phyloP scores from a whole-genome alignment of 2,329 filamentous ascomycete genomes.

The Cadophora luteo-olivacea region DNA sequence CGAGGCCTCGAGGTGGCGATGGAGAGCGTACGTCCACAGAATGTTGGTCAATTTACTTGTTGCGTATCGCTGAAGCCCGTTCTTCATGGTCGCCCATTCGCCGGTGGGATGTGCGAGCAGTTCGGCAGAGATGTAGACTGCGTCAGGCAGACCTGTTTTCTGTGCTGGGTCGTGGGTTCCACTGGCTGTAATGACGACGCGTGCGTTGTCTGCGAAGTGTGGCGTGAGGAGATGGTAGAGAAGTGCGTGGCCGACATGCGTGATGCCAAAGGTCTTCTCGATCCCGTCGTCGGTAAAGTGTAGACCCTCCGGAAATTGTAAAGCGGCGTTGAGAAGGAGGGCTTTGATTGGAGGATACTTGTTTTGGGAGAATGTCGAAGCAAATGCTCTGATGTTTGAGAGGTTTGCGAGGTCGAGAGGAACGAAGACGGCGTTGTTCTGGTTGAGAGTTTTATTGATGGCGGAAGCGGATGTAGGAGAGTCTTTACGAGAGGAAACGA shows the following conservation, averaged over 20 bases:
- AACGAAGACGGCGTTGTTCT: conserved; percentile 51
- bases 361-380: conserved; percentile 44
- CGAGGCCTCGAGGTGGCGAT: conserved; percentile 44
- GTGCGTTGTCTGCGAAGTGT: conserved; percentile 47
- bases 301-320: conserved; percentile 51
- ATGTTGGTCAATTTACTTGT: conserved; percentile 56
- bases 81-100: conserved; percentile 37
- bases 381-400: conserved; percentile 51
- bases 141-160: conserved; percentile 50
- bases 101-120: conserved; percentile 51
- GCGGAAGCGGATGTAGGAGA: conserved; percentile 47
- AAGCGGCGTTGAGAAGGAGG: conserved; percentile 55
- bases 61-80: conserved; percentile 50
- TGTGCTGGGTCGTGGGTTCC: conserved; percentile 55
- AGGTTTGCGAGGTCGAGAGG: conserved; percentile 52
- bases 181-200: conserved; percentile 53
- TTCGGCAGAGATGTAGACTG: conserved; percentile 52
- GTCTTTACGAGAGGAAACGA: conserved; percentile 54
- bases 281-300: conserved; percentile 50
- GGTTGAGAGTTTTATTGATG: conserved; percentile 51
- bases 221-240: conserved; percentile 55
- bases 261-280: conserved; percentile 56
- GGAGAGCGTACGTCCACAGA: conserved; percentile 55
- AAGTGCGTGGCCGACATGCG: conserved; percentile 57
- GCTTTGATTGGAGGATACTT: conserved; percentile 50